These are phyloP conservation scores for Heimioporus sp. DNA, from an alignment of 768 basidiomycete genomes.

Conservation along the genomic window DNA sequence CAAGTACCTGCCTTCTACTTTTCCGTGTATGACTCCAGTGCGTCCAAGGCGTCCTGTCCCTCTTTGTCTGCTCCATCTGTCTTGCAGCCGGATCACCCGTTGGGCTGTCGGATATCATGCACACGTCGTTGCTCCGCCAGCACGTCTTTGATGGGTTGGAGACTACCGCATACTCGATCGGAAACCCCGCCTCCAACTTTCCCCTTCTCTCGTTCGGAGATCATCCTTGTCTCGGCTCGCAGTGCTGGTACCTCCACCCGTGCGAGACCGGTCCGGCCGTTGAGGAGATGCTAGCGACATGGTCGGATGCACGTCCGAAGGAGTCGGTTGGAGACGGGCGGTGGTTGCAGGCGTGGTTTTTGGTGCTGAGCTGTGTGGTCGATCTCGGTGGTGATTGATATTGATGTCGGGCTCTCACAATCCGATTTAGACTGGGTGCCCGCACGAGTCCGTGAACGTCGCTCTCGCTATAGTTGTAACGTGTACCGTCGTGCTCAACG, in stretches of 20 bases:
- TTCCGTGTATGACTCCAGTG: constrained; percentile 63
- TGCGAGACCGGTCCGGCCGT: constrained; percentile 72
- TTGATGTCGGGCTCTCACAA: too few species aligned
- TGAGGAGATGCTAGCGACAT: constrained; percentile 61
- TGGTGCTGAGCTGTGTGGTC: constrained; percentile 66
- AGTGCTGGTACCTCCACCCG: constrained; percentile 87
- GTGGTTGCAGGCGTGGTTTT: constrained; percentile 78
- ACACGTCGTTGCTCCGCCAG: constrained; percentile 58
- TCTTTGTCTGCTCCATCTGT: constrained; percentile 13
- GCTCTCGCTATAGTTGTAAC: not conserved
- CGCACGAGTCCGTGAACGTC: not conserved
- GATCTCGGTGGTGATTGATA: constrained; percentile 37
- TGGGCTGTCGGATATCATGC: constrained; percentile 50
- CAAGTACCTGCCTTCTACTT: constrained; percentile 86
- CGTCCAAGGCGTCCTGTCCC: constrained; percentile 6
- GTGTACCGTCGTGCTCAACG: not conserved
- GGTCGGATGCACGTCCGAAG: constrained; percentile 5
- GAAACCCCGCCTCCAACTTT: constrained; percentile 50
- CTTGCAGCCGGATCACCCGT: constrained; percentile 64
- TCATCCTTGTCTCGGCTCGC: constrained; percentile 71
- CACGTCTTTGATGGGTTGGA: constrained; percentile 43
- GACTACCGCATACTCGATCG: constrained; percentile 53
- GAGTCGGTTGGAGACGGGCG: constrained; percentile 14
- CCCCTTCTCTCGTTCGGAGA: constrained; percentile 86
- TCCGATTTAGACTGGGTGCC: not conserved